Base-by-base conservation (phyloP, 2,329 filamentous ascomycete species). In the Aspergillus neoniger region DNA sequence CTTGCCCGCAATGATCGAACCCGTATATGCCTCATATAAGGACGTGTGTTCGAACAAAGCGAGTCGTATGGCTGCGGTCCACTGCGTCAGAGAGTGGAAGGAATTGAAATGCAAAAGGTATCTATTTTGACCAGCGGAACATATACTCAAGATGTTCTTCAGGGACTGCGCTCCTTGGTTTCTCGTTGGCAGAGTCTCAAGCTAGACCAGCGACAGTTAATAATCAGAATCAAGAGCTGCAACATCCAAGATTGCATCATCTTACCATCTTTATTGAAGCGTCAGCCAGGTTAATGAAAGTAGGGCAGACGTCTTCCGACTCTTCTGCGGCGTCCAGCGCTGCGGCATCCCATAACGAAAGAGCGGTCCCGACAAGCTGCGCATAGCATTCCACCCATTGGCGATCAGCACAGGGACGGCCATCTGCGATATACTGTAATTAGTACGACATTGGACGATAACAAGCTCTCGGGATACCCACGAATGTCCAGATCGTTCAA, bases 331-430 rank as follows among this genome's bases (percentile, higher is more conserved):
- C 88, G 79, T 99, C 95, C 60, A 98, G 83, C 74, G 95, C 92
- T 65, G 91, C 88, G 23, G 94, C 93, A 77, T 99, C 94, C 95
- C 95, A 99, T 53, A 98, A 81, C 6, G 95, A 97, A 59, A 99
- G 80, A 15, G 98, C 91, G 1, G 95, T 98, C 66, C 95, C 95
- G 17, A 97, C 92, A 15, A 99, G 87, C 75, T 98, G 95, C 47
- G 94, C 93, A 78, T 98, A 99, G 77, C 92, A 97, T 81, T 99
- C 95, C 39, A 90, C 90, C 95, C 95, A 99, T 65, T 88, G 91
- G 69, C 95, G 85, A 76, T 97, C 93, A 44, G 85, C 78, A 72
- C 94, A 96, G 10, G 92, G 91, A 64, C 90, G 88, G 54, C 95
- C 95, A 77, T 94, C 92, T 96, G 76, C 60, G 57, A 55, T 14